Base-by-base conservation (phyloP, 306 rosid species). In the Acacia confusa region DNA sequence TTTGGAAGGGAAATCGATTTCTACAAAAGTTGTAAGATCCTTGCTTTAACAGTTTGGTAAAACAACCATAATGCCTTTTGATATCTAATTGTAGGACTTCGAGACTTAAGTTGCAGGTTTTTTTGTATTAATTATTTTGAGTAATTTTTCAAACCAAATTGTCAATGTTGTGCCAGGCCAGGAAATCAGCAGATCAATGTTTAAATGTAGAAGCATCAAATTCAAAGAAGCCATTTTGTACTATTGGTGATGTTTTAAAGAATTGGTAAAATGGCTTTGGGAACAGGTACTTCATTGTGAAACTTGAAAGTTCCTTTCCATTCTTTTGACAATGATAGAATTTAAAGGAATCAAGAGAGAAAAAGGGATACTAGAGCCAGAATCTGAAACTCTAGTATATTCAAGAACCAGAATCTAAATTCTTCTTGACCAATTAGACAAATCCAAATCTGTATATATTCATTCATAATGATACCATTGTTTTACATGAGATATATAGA, bases 11-110 rank as follows among this genome's bases (percentile, higher is more conserved):
- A 80, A 93, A 92, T 84, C 92, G 96, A 97, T 96, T 93, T 82
- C 69, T 93, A 70, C 99, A 91, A 96, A 88, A 93, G 97, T 88
- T 96, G 99, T 79, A 96, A 90, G 91, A 88, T 93, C 86, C 94
- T 93, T 85, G 94, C 94, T 77, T 68, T 82, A 53, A 84, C 92
- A 79, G 97, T 84, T 72, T 89, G 99, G 99, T 93, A 88, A 76
- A 78, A 73, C 71, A 81, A 76, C 57, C 52, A 24, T 43, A 55
- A 43, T 53, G 44, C 79, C 28, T 78, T 82, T 48, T 57, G 7
- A 60, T 58, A 55, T 52, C 43, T 53, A 64, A 60, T 60, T 61
- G 36, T 74, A 34, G 80, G 60, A 14, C 78, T 55, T 45, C 11
- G 10, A 47, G 72, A 79, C 72, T 84, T 79, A 38, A 78, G 14